Conservation (phyloP, 495 filamentous ascomycete species). For the Daldinia concentrica region DNA sequence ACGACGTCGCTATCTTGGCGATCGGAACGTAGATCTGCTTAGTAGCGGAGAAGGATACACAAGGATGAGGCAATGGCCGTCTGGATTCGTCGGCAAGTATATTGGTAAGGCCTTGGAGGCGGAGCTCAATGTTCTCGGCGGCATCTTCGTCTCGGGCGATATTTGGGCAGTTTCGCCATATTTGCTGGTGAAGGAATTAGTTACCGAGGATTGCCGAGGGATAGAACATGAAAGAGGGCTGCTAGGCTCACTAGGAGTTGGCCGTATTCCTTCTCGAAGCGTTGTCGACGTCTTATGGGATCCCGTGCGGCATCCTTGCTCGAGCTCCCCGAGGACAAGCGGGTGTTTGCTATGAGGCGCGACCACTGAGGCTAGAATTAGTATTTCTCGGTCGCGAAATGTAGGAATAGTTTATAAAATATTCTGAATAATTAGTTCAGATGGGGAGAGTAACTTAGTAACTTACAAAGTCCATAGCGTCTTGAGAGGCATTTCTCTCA, state of each 20-base stretch:
- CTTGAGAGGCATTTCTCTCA: conserved; percentile 36
- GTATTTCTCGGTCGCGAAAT: conserved; percentile 14
- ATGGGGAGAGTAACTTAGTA: too few species aligned
- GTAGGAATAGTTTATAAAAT: background rate
- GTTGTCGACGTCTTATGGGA: conserved; percentile 84
- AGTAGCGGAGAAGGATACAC: conserved; percentile 81
- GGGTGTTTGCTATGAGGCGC: conserved; percentile 85
- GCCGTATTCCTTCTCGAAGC: conserved; percentile 89
- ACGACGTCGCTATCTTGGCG: conserved; percentile 81
- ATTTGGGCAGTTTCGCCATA: conserved; percentile 76
- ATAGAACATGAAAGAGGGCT: background rate
- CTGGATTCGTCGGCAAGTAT: conserved; percentile 90
- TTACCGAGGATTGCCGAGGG: background rate
- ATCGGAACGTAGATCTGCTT: conserved; percentile 88
- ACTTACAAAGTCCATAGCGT: conserved; percentile 55
- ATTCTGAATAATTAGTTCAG: background rate
- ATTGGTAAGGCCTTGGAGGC: conserved; percentile 71
- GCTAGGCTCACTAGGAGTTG: conserved; percentile 73
- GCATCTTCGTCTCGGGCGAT: conserved; percentile 62
- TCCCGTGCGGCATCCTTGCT: conserved; percentile 72
- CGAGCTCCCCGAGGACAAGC: conserved; percentile 64
- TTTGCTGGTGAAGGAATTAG: conserved; percentile 64
- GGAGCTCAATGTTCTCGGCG: conserved; percentile 61
- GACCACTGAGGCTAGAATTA: conserved; percentile 70
- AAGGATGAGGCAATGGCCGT: conserved; percentile 85